These are phyloP conservation scores for Abelmoschus esculentus DNA, from an alignment of 345 rosid species.

Conservation along the genomic window DNA sequence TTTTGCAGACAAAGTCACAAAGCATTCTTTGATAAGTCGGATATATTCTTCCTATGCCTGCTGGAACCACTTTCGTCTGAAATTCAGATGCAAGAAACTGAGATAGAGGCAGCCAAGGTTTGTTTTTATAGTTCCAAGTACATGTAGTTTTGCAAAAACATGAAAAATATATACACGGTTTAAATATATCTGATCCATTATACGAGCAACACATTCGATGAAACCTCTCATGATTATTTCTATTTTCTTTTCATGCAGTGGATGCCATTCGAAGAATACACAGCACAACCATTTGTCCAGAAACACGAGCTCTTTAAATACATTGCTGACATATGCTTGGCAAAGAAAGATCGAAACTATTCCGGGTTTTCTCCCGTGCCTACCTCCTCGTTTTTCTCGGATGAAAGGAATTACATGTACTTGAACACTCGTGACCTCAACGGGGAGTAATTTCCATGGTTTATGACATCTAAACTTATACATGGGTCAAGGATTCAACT, in stretches of 20 bases:
- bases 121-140: background rate
- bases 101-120: conserved; percentile 65
- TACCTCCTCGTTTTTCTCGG: conserved; percentile 16
- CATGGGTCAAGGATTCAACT: background rate
- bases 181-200: background rate
- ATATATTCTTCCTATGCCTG: conserved; percentile 71
- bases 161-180: background rate
- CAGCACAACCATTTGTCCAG: conserved; percentile 24
- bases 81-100: conserved; percentile 55
- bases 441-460: background rate
- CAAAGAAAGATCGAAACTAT: conserved; percentile 26
- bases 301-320: conserved; percentile 25
- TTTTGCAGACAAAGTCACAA: conserved; percentile 31
- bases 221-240: background rate
- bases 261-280: conserved; percentile 54
- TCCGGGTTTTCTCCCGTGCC: conserved; percentile 28
- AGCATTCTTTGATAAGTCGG: conserved; percentile 63
- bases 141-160: background rate
- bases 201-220: background rate
- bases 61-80: conserved; percentile 57
- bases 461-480: background rate
- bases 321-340: conserved; percentile 25
- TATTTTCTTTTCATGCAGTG: conserved; percentile 39
- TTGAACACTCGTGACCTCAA: conserved; percentile 17
- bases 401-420: conserved; percentile 21